Evolutionary conservation across 2,329 filamentous ascomycete species (phyloP).

Genomic region (Sporothrix dimorphospora): DNA sequence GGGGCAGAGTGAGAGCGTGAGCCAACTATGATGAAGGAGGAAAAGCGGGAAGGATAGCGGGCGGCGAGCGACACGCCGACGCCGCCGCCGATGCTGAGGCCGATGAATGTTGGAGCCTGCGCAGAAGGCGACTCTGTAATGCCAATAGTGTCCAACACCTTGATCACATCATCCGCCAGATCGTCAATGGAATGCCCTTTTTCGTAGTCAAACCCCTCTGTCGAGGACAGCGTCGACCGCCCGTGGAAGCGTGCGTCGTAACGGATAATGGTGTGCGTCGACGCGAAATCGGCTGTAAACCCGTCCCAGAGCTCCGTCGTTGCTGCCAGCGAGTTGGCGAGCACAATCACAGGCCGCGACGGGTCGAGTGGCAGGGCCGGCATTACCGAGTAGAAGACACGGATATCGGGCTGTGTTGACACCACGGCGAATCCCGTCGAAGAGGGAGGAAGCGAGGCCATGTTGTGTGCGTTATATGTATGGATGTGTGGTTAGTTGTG

Average conservation of each 20-base stretch:
- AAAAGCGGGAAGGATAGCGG: constrained; percentile 25
- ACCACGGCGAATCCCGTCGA: constrained; percentile 27
- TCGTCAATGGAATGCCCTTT: constrained; percentile 22
- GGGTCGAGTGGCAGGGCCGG: constrained; percentile 24
- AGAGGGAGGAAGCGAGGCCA: background rate
- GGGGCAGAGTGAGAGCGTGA: constrained; percentile 13
- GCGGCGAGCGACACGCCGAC: constrained; percentile 28
- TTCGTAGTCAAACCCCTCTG: background rate
- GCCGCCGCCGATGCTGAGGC: constrained; percentile 27
- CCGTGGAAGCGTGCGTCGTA: constrained; percentile 28
- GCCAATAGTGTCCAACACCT: background rate
- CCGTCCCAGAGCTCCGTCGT: constrained; percentile 23
- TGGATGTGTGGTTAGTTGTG: background rate
- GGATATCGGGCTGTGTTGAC: constrained; percentile 26
- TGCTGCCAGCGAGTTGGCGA: constrained; percentile 22
- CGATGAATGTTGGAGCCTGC: constrained; percentile 2
- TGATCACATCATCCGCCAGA: constrained; percentile 27
- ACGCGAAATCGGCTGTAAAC: constrained; percentile 25
- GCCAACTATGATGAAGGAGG: constrained; percentile 23
- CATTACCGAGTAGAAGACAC: constrained; percentile 26
- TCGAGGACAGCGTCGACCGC: constrained; percentile 24
- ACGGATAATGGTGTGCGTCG: constrained; percentile 27
- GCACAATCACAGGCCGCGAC: constrained; percentile 16
- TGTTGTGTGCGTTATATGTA: background rate
- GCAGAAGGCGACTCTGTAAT: background rate